Evolutionary conservation across 2,329 filamentous ascomycete species (phyloP).

Genomic region (Stagonosporopsis cucurbitacearum): DNA sequence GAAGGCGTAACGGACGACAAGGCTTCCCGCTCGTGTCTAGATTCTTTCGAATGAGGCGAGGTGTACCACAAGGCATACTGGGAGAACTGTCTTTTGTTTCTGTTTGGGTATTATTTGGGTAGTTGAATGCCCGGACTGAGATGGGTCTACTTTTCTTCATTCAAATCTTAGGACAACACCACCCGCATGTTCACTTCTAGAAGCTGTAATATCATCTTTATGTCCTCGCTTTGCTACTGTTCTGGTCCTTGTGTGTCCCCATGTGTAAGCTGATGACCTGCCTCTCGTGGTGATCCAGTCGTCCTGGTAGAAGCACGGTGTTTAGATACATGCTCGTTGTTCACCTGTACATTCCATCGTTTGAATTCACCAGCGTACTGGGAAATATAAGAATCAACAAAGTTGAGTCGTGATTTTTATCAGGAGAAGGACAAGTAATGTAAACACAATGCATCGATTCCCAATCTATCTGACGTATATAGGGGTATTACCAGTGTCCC

Average conservation of each 20-base stretch:
- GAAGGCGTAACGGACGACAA: background rate
- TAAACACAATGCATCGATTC: conserved; percentile 4
- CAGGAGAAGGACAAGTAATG: background rate
- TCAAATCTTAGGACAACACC: background rate
- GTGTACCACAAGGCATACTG: conserved; percentile 4
- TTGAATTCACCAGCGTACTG: too few relatives aligned
- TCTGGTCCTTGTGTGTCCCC: background rate
- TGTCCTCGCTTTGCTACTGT: background rate
- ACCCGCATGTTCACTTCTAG: conserved; percentile 6
- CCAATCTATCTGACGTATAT: conserved; percentile 18
- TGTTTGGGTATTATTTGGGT: conserved; percentile 6
- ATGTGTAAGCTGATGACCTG: background rate
- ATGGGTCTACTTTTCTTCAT: background rate
- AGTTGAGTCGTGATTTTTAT: too few relatives aligned
- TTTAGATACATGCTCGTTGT: background rate
- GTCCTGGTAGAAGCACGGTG: background rate
- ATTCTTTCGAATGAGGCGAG: background rate
- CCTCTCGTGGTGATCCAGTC: background rate
- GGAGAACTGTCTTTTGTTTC: background rate
- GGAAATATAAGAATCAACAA: too few relatives aligned
- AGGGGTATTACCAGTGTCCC: conserved; percentile 17
- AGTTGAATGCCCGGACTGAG: background rate
- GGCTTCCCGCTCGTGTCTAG: background rate
- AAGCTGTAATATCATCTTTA: conserved; percentile 5
- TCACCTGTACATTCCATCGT: background rate